Evolutionary conservation across 495 filamentous ascomycete genomes (phyloP), one percentile per base, ranked within the genome.

Genomic region (Lasiosphaeris hirsuta): DNA sequence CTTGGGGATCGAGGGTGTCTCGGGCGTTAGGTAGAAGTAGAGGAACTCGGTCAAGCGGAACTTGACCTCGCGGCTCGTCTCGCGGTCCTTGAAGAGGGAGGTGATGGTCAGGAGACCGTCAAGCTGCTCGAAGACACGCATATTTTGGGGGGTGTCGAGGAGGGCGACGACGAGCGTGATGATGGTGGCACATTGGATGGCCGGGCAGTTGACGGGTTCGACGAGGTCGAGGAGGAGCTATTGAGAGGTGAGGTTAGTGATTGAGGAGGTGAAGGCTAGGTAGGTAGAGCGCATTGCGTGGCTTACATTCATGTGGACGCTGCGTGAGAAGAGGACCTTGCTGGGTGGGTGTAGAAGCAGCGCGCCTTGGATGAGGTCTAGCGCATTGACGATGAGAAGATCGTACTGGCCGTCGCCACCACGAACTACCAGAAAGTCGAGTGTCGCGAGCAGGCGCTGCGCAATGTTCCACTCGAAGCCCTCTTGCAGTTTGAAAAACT

Each of bases 391-490:
- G 59, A 98, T 95, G 43, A 97, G 81, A 46, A 92, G 77, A 71
- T 97, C 92, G 67, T 92, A 94, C 65, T 90, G 88, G 30, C 85
- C 87, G 66, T 89, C 86, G 72, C 83, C 86, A 34, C 84, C 84
- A 68, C 87, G 86, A 10, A 90, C 90, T 49, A 97, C 79, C 43
- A 97, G 81, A 54, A 90, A 84, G 70, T 98, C 94, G 38, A 98
- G 83, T 60, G 90, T 95, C 34, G 84, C 82, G 47, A 95, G 86
- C 52, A 98, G 77, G 59, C 92, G 87, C 71, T 90, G 86, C 34
- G 90, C 88, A 37, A 97, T 89, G 74, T 98, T 98, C 90, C 92
- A 98, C 74, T 96, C 89, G 72, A 98, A 98, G 10, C 93, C 87
- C 65, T 96, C 93, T 70, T 98, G 94, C 50, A 97, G 69, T 66